phyloP scores from a whole-genome alignment of 108 stramenopile genomes.

The Discostella stelligeroides region DNA sequence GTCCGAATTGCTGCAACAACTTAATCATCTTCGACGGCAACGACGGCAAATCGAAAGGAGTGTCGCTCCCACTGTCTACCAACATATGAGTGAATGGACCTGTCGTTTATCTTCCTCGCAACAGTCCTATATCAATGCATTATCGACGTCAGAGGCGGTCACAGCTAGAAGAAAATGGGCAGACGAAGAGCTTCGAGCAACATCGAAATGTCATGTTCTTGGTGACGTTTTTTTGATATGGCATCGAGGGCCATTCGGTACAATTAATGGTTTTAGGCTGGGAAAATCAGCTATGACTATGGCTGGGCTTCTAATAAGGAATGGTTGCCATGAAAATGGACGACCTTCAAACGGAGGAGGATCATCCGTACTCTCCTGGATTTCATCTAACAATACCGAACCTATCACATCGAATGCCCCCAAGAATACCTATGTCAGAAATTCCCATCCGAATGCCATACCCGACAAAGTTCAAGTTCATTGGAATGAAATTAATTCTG shows the following conservation, averaged over 20 bases:
- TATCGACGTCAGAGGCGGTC: constrained; percentile 18
- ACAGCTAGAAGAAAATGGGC: constrained; percentile 15
- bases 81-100: constrained; percentile 28
- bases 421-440: constrained; percentile 9
- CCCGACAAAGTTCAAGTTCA: constrained; percentile 50
- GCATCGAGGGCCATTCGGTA: constrained; percentile 80
- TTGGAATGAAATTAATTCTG: constrained; percentile 86
- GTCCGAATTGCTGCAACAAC: constrained; percentile 25
- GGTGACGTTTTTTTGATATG: constrained; percentile 85
- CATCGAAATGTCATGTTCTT: constrained; percentile 65
- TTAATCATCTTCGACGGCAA: constrained; percentile 34
- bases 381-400: constrained; percentile 3
- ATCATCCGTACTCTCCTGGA: constrained; percentile 38
- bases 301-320: not conserved
- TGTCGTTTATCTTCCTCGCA: constrained; percentile 18
- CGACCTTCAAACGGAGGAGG: constrained; percentile 6
- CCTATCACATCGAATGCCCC: not conserved
- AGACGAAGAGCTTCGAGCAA: constrained; percentile 27
- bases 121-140: constrained; percentile 25
- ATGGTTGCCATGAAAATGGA: constrained; percentile 2
- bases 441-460: constrained; percentile 2
- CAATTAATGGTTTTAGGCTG: constrained; percentile 80
- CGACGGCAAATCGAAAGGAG: constrained; percentile 19
- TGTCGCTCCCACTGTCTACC: constrained; percentile 8
- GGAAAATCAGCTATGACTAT: constrained; percentile 51